Conservation (phyloP, 2,329 filamentous ascomycete species). For the Scedosporium boydii region DNA sequence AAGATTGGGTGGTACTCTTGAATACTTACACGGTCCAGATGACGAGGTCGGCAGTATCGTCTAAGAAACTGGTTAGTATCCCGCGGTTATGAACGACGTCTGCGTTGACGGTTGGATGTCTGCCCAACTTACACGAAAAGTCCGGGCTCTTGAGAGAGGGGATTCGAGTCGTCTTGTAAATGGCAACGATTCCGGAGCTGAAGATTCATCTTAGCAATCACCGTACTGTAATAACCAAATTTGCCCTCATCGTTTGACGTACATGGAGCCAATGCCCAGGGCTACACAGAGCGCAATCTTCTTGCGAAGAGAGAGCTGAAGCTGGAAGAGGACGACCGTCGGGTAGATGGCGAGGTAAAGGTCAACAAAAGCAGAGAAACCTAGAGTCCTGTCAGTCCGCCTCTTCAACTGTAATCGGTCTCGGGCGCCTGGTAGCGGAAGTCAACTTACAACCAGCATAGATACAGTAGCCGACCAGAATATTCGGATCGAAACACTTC, state of each 20-base stretch:
- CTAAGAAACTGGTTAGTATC: neutral
- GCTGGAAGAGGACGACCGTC: slow-evolving; percentile 22
- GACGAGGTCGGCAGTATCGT: slow-evolving; percentile 29
- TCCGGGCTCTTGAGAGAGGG: slow-evolving; percentile 16
- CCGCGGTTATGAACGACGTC: neutral
- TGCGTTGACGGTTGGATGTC: neutral
- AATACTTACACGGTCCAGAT: slow-evolving; percentile 32
- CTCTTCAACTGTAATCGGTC: neutral
- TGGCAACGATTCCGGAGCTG: slow-evolving; percentile 18
- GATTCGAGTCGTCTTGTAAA: slow-evolving; percentile 20
- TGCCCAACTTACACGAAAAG: slow-evolving; percentile 13
- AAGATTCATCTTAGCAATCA: neutral
- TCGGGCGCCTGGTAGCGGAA: too few species aligned
- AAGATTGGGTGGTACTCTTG: neutral
- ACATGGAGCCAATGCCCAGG: slow-evolving; percentile 28
- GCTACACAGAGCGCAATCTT: slow-evolving; percentile 28
- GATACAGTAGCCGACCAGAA: slow-evolving; percentile 8
- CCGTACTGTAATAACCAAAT: neutral
- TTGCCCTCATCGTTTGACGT: slow-evolving; percentile 3
- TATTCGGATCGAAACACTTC: slow-evolving; percentile 10
- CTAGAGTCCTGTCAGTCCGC: slow-evolving; percentile 10
- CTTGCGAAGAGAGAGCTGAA: slow-evolving; percentile 28
- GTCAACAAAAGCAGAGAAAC: slow-evolving; percentile 25
- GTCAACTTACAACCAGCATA: slow-evolving; percentile 1
- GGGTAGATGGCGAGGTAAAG: slow-evolving; percentile 33